A percentile compares a stretch with the other conserved stretches of the same genome.
These are phyloP conservation scores for Monosporozyma unispora DNA, from an alignment of 805 yeast species.

Conservation along the genomic window DNA sequence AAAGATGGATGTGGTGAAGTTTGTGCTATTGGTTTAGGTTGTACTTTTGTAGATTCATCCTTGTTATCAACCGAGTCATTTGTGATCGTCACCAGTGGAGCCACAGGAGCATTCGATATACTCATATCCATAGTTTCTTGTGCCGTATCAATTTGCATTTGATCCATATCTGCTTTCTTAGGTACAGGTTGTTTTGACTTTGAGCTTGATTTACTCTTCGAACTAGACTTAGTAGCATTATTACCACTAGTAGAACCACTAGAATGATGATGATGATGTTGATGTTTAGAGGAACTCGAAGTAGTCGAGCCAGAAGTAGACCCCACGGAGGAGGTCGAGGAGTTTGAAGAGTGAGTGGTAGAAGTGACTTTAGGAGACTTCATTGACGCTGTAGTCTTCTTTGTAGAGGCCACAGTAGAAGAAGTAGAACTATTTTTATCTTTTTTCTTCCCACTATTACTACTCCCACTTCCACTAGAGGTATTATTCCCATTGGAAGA, in stretches of 20 bases:
- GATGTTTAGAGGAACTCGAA: conserved; percentile 11
- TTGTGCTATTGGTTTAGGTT: conserved; percentile 1
- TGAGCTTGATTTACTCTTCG: neutral
- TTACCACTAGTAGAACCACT: conserved; percentile 1
- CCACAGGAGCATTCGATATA: conserved; percentile 2
- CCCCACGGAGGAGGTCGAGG: conserved; percentile 1
- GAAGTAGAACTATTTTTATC: conserved; percentile 26
- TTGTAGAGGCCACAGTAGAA: neutral
- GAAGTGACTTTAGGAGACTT: conserved; percentile 3
- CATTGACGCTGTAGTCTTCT: conserved; percentile 13
- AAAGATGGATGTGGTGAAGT: conserved; percentile 18
- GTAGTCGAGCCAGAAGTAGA: conserved; percentile 1
- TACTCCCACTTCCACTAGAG: conserved; percentile 34
- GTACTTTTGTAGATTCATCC: neutral
- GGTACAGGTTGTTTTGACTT: neutral
- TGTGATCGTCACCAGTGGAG: conserved; percentile 14
- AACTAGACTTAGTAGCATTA: neutral
- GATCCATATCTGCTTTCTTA: neutral
- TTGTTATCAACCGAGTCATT: conserved; percentile 3
- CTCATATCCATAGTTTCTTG: neutral
- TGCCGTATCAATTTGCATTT: neutral
- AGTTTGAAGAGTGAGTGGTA: neutral
- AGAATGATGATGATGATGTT: conserved; percentile 6
- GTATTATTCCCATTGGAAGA: conserved; percentile 7
- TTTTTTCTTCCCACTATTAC: conserved; percentile 37